Evolutionary conservation across 2,329 filamentous ascomycete genomes (phyloP).

Genomic region (Fusarium cyanostomum): DNA sequence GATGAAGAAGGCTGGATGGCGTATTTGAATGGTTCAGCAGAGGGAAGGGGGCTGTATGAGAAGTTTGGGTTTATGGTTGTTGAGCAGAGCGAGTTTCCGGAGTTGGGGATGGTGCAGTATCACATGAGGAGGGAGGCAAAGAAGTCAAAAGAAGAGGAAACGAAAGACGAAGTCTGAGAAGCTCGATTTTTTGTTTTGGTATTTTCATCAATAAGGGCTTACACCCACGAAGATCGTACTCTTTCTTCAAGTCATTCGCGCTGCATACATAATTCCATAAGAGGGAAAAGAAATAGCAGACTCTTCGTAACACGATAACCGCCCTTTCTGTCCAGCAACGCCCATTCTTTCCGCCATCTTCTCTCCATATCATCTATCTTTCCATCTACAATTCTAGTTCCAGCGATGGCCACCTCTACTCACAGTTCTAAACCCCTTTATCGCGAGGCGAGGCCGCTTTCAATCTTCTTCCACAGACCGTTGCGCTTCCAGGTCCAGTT

Average conservation of each 20-base stretch:
- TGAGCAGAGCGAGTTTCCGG: slow-evolving; percentile 32
- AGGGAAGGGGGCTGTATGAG: slow-evolving; percentile 44
- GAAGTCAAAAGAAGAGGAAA: background rate
- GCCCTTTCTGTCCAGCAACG: slow-evolving; percentile 30
- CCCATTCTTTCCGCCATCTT: slow-evolving; percentile 27
- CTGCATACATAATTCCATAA: slow-evolving; percentile 29
- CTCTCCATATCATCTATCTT: slow-evolving; percentile 26
- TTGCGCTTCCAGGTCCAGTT: slow-evolving; percentile 72
- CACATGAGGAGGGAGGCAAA: slow-evolving; percentile 45
- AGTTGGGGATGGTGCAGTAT: slow-evolving; percentile 35
- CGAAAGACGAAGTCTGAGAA: background rate
- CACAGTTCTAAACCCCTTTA: slow-evolving; percentile 18
- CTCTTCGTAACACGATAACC: slow-evolving; percentile 25
- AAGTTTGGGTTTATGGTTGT: slow-evolving; percentile 43
- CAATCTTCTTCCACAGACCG: slow-evolving; percentile 50
- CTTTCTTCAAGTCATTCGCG: slow-evolving; percentile 13
- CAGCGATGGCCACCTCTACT: slow-evolving; percentile 11
- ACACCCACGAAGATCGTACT: background rate
- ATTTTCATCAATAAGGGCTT: background rate
- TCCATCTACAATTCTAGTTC: slow-evolving; percentile 20
- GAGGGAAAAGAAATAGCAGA: slow-evolving; percentile 27
- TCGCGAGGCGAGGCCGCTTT: slow-evolving; percentile 38
- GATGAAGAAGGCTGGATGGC: slow-evolving; percentile 43
- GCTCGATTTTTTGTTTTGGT: background rate
- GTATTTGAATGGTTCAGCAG: slow-evolving; percentile 43